Conservation (phyloP, 1,284 basidiomycete genomes). For the Anthracocystis panici-leucophaei region DNA sequence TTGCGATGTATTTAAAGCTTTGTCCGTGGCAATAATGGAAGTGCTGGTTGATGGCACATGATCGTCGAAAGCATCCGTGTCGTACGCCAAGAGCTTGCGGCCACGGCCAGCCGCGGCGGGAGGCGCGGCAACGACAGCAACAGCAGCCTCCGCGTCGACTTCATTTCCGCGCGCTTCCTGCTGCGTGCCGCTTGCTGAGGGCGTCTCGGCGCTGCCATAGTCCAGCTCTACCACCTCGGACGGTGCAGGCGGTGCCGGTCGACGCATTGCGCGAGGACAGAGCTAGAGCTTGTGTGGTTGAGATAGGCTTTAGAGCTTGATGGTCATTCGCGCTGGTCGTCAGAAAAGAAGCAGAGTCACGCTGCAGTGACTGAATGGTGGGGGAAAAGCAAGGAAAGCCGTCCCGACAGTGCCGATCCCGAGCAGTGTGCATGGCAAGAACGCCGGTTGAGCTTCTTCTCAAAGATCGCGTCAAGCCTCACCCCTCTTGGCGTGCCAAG, state of each 20-base stretch:
- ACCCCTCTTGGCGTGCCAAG: background rate
- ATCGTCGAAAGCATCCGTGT: conserved; percentile 15
- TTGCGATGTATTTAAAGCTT: conserved; percentile 7
- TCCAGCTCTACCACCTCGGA: conserved; percentile 39
- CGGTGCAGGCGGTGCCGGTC: conserved; percentile 26
- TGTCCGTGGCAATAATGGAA: background rate
- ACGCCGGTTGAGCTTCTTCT: conserved; percentile 15
- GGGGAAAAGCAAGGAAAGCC: background rate
- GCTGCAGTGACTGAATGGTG: background rate
- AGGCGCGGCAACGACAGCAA: background rate
- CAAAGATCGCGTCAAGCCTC: conserved; percentile 18
- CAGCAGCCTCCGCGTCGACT: conserved; percentile 1
- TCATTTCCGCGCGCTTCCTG: conserved; percentile 15
- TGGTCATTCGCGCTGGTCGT: conserved; percentile 14
- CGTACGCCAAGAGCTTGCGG: conserved; percentile 31
- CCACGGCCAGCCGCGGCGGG: background rate
- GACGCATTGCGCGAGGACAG: conserved; percentile 24
- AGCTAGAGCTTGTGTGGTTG: conserved; percentile 4
- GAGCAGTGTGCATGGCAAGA: background rate
- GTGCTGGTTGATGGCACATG: background rate
- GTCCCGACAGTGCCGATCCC: background rate
- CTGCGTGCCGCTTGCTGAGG: background rate
- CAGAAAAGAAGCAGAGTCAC: background rate
- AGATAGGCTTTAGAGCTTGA: background rate
- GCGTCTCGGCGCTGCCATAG: conserved; percentile 35